Evolutionary conservation across 2,329 filamentous ascomycete genomes (phyloP).

Genomic region (Sporothrix pallida): DNA sequence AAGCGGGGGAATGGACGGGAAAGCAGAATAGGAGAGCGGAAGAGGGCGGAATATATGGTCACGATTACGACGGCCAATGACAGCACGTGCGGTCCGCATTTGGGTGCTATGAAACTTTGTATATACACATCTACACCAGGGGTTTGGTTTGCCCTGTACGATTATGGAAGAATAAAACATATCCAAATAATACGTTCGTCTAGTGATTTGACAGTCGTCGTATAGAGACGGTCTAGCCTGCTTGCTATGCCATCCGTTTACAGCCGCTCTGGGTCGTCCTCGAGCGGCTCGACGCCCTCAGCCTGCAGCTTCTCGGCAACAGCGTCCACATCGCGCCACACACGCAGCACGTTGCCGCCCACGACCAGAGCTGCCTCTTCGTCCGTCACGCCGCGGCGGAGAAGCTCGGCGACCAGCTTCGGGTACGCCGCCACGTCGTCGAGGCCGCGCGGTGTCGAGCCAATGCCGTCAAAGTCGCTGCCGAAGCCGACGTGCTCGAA

Average conservation of each 20-base stretch:
- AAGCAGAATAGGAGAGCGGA: neutral
- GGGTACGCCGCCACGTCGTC: slow-evolving; percentile 88
- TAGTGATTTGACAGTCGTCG: neutral
- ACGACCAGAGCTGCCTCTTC: slow-evolving; percentile 75
- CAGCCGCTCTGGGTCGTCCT: slow-evolving; percentile 55
- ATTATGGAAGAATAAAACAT: neutral
- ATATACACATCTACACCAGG: slow-evolving; percentile 16
- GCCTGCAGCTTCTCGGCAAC: slow-evolving; percentile 71
- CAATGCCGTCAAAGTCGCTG: slow-evolving; percentile 86
- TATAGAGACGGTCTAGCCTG: neutral
- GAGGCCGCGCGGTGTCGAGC: slow-evolving; percentile 69
- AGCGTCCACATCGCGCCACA: slow-evolving; percentile 79
- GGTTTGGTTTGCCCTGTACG: slow-evolving; percentile 18
- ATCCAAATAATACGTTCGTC: neutral
- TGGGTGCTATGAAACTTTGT: slow-evolving; percentile 26
- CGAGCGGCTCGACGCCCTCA: slow-evolving; percentile 57
- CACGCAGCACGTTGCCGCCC: slow-evolving; percentile 80
- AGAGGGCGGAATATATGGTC: neutral
- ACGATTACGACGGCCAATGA: neutral
- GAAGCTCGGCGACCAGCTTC: slow-evolving; percentile 74
- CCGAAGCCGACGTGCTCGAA: slow-evolving; percentile 88
- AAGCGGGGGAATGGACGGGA: slow-evolving; percentile 31
- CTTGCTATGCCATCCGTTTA: neutral
- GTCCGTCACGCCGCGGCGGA: slow-evolving; percentile 75
- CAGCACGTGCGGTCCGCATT: neutral